These are phyloP conservation scores for Centrapalus pauciflorus DNA, from an alignment of 129 eudicot species.

Conservation along the genomic window DNA sequence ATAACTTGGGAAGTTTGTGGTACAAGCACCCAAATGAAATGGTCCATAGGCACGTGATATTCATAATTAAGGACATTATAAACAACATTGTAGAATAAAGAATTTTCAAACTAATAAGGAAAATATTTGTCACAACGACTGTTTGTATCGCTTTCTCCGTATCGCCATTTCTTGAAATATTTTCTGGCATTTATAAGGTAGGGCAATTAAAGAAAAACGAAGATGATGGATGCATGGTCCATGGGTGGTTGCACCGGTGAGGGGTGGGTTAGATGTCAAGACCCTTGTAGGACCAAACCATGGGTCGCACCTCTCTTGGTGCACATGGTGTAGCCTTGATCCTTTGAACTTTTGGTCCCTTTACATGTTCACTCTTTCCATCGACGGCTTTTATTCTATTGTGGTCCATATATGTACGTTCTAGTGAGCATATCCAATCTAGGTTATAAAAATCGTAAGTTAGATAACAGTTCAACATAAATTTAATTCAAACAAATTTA, in stretches of 20 bases:
- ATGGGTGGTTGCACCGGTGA: neutral
- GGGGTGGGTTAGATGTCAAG: slow-evolving; percentile 16
- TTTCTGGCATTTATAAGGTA: slow-evolving; percentile 5
- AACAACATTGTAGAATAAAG: slow-evolving; percentile 8
- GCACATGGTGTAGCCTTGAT: slow-evolving; percentile 22
- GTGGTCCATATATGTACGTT: slow-evolving; percentile 18
- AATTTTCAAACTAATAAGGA: neutral
- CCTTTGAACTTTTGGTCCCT: slow-evolving; percentile 7
- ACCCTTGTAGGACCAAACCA: slow-evolving; percentile 17
- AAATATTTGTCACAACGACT: slow-evolving; percentile 8
- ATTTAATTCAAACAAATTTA: too few species aligned
- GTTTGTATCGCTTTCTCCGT: slow-evolving; percentile 14
- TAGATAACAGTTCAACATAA: too few species aligned
- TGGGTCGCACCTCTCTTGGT: slow-evolving; percentile 22
- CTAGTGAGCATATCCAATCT: neutral
- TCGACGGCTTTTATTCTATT: slow-evolving; percentile 4
- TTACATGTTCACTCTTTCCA: neutral
- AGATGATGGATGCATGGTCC: slow-evolving; percentile 16
- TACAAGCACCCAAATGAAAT: slow-evolving; percentile 17
- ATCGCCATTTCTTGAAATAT: slow-evolving; percentile 3
- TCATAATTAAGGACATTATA: slow-evolving; percentile 21
- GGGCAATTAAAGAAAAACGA: slow-evolving; percentile 9
- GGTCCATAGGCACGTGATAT: slow-evolving; percentile 35
- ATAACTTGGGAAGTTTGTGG: neutral
- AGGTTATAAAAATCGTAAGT: too few species aligned